phyloP scores from a whole-genome alignment of 2,329 filamentous ascomycete species.

The Ophiostoma novo-ulmi region DNA sequence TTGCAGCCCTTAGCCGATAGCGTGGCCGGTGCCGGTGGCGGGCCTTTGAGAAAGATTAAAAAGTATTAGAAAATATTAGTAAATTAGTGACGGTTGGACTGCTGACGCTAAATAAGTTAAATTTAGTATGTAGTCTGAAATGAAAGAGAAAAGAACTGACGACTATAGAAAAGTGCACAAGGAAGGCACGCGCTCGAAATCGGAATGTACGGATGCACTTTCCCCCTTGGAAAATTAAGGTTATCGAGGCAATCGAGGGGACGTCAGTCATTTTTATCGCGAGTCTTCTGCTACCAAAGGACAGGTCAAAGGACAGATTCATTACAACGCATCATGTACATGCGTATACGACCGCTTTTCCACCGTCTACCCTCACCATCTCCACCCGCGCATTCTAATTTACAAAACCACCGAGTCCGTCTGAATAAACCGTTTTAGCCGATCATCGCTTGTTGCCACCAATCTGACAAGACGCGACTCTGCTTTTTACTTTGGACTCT shows the following conservation, averaged over 20 bases:
- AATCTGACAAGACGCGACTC: too few species aligned
- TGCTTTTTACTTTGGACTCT: too few species aligned
- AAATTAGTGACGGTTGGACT: not conserved
- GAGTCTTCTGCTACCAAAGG: not conserved
- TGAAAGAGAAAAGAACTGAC: not conserved
- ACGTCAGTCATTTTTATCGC: not conserved
- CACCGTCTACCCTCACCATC: not conserved
- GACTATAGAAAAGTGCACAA: not conserved
- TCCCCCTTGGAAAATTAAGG: not conserved
- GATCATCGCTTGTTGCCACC: not conserved
- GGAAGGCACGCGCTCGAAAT: not conserved
- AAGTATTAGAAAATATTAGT: not conserved
- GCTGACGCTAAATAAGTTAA: not conserved
- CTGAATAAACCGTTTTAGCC: not conserved
- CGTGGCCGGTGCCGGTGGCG: conserved; percentile 7
- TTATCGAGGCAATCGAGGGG: not conserved
- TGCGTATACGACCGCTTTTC: not conserved
- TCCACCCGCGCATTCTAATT: not conserved
- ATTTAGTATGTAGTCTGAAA: not conserved
- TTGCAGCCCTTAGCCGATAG: conserved; percentile 8
- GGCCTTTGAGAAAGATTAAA: not conserved
- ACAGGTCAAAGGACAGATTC: not conserved
- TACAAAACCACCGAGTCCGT: not conserved
- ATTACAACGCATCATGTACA: not conserved
- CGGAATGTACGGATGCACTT: not conserved